phyloP scores from a whole-genome alignment of 2,329 filamentous ascomycete genomes.

The Alternaria postmessia region DNA sequence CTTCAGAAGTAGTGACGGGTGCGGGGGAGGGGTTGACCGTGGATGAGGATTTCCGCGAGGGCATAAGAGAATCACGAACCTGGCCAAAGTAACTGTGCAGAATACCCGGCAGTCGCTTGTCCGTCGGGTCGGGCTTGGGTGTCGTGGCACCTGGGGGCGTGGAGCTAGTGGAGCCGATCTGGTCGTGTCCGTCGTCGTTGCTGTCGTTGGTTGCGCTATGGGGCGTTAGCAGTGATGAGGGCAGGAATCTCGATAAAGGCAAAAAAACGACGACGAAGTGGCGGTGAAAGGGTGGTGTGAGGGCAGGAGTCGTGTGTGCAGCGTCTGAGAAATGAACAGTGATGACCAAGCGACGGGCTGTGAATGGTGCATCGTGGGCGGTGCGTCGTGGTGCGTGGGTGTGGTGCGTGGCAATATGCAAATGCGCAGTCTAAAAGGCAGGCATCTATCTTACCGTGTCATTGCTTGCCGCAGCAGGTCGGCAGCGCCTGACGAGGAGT shows the following conservation, averaged over 20 bases:
- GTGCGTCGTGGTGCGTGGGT: constrained; percentile 1
- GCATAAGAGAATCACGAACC: constrained; percentile 82
- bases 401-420: constrained; percentile 3
- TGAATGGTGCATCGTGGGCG: neutral
- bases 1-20: constrained; percentile 34
- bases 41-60: constrained; percentile 50
- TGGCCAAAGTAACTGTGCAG: constrained; percentile 96
- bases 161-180: constrained; percentile 80
- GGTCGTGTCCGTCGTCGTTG: constrained; percentile 75
- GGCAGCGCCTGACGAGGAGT: constrained; percentile 59
- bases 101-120: constrained; percentile 95
- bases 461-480: constrained; percentile 67
- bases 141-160: constrained; percentile 92
- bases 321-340: constrained; percentile 20
- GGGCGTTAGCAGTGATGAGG: constrained; percentile 46
- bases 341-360: constrained; percentile 30
- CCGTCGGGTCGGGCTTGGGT: constrained; percentile 88
- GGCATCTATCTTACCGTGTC: constrained; percentile 59
- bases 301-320: constrained; percentile 33
- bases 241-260: constrained; percentile 19
- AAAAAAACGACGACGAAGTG: constrained; percentile 6
- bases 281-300: constrained; percentile 20
- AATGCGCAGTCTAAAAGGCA: neutral
- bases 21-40: constrained; percentile 50
- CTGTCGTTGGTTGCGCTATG: constrained; percentile 68